A percentile compares a stretch with the other conserved stretches of the same genome.
Evolutionary conservation across 2,329 filamentous ascomycete species (phyloP).

Genomic region (Pseudocercospora pini-densiflorae): DNA sequence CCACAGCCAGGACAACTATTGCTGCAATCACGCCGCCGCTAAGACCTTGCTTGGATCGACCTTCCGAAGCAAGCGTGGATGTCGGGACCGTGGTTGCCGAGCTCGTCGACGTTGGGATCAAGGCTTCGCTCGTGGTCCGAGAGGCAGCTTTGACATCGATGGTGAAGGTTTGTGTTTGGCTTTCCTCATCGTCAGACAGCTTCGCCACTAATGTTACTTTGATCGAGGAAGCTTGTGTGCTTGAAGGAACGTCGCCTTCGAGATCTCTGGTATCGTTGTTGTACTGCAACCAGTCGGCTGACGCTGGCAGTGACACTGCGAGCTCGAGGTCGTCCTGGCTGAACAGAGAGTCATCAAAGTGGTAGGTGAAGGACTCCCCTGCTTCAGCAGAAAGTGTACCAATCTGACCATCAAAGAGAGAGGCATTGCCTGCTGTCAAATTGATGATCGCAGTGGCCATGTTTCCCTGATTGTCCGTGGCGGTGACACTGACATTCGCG

Average conservation of each 20-base stretch:
- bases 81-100: not conserved
- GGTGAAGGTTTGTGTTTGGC: conserved; percentile 50
- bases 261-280: conserved; percentile 50
- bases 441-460: conserved; percentile 60
- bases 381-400: conserved; percentile 53
- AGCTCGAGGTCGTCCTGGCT: conserved; percentile 47
- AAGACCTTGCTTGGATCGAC: conserved; percentile 7
- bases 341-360: conserved; percentile 51
- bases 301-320: conserved; percentile 49
- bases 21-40: conserved; percentile 39
- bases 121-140: conserved; percentile 19
- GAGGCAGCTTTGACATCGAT: conserved; percentile 41
- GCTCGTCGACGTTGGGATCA: conserved; percentile 8
- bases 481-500: conserved; percentile 65
- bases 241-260: conserved; percentile 54
- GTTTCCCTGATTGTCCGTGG: conserved; percentile 64
- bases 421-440: conserved; percentile 38
- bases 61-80: conserved; percentile 4
- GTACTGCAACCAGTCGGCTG: conserved; percentile 56
- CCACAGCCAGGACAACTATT: conserved; percentile 40
- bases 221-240: conserved; percentile 45
- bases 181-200: conserved; percentile 33
- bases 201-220: conserved; percentile 51
- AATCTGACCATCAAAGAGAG: conserved; percentile 51
- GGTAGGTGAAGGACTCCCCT: conserved; percentile 55